Conservation (phyloP, 441 rosid genomes). For the Arabidopsis lyrata region DNA sequence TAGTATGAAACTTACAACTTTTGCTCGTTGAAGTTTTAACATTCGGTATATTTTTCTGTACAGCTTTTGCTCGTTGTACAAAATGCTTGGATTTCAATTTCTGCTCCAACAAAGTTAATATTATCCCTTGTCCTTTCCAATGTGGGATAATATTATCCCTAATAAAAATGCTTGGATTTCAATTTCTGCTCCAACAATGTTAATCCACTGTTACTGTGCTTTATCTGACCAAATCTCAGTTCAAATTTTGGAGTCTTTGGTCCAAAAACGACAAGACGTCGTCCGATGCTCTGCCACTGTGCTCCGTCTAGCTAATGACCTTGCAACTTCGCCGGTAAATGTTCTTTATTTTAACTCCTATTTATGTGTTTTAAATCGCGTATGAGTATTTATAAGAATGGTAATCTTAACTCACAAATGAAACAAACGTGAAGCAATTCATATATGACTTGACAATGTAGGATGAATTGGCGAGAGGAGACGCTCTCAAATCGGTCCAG, state of each 20-base stretch:
- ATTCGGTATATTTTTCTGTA: too few species aligned
- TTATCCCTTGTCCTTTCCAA: too few species aligned
- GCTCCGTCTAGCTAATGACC: conserved; percentile 47
- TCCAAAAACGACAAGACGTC: conserved; percentile 26
- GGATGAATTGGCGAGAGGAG: conserved; percentile 48
- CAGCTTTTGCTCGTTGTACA: too few species aligned
- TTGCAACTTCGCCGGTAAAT: conserved; percentile 53
- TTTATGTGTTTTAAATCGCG: too few species aligned
- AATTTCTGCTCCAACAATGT: conserved; percentile 25
- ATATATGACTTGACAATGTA: not conserved
- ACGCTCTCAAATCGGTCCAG: conserved; percentile 47
- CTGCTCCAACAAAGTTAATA: too few species aligned
- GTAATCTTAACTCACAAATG: too few species aligned
- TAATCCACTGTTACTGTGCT: conserved; percentile 40
- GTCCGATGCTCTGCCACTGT: conserved; percentile 37
- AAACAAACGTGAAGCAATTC: too few species aligned
- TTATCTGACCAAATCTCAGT: conserved; percentile 9
- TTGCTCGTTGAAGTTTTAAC: too few species aligned
- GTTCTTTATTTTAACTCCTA: not conserved
- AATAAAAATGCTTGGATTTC: conserved; percentile 50
- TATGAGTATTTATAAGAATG: too few species aligned
- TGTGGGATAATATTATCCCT: too few species aligned
- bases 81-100: too few species aligned
- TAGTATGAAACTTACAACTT: too few species aligned
- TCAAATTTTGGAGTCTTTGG: conserved; percentile 26